phyloP scores from a whole-genome alignment of 2,329 filamentous ascomycete genomes.

The Ophiostoma sp. region DNA sequence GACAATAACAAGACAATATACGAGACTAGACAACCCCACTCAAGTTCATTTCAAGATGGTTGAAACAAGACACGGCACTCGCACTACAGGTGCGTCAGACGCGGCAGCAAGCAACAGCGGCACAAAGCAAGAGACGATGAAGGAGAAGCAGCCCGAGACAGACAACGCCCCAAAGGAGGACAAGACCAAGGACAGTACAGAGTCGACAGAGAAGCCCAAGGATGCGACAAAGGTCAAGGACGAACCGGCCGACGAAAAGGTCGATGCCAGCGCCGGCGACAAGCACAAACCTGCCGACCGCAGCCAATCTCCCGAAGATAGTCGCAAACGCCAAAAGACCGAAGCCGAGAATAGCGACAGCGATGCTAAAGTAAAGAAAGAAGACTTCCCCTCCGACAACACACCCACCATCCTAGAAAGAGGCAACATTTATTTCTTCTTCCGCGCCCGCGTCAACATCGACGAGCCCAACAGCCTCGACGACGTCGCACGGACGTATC shows the following conservation, averaged over 20 bases:
- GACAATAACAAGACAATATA: neutral
- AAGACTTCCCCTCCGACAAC: neutral
- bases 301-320: slow-evolving; percentile 11
- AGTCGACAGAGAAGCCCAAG: neutral
- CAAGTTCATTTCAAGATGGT: neutral
- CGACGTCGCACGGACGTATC: slow-evolving; percentile 76
- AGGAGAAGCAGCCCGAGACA: neutral
- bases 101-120: neutral
- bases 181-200: neutral
- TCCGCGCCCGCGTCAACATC: slow-evolving; percentile 72
- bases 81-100: neutral
- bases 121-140: neutral
- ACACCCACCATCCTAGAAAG: slow-evolving; percentile 72
- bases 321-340: slow-evolving; percentile 10
- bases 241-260: neutral
- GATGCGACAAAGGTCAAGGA: neutral
- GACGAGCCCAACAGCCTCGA: slow-evolving; percentile 67
- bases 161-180: neutral
- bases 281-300: slow-evolving; percentile 1
- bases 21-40: neutral
- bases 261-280: slow-evolving; percentile 1
- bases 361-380: neutral
- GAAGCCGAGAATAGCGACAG: neutral
- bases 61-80: slow-evolving; percentile 11
- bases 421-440: slow-evolving; percentile 89